These are phyloP conservation scores for Millerozyma acaciae DNA, from an alignment of 805 yeast species.

Conservation along the genomic window DNA sequence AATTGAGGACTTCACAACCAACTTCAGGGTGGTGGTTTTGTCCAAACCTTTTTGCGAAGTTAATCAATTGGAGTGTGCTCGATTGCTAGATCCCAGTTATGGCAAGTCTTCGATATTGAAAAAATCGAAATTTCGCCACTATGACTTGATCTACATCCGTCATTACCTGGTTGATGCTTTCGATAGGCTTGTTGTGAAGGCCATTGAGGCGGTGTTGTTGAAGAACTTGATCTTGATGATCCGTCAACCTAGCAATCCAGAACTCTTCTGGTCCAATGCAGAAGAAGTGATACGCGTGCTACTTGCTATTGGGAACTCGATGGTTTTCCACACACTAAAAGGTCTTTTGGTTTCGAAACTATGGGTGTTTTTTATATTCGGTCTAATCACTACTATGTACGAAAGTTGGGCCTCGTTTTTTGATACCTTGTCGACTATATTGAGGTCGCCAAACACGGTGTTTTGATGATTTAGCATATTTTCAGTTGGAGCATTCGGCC, in stretches of 20 bases:
- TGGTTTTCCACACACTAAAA: conserved; percentile 12
- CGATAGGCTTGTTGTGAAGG: conserved; percentile 4
- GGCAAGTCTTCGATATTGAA: conserved; percentile 5
- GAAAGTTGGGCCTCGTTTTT: conserved; percentile 13
- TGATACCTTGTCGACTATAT: conserved; percentile 4
- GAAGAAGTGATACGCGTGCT: conserved; percentile 12
- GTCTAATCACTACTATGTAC: conserved; percentile 9
- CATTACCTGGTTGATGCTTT: conserved; percentile 8
- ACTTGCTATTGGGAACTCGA: conserved; percentile 15
- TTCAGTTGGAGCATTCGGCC: conserved; percentile 1
- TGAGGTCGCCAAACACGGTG: conserved; percentile 4
- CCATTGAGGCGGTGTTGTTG: conserved; percentile 1
- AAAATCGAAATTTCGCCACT: conserved; percentile 11
- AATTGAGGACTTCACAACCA: conserved; percentile 9
- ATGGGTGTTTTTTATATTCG: conserved; percentile 16
- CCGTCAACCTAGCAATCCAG: conserved; percentile 1
- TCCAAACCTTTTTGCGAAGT: conserved; percentile 13
- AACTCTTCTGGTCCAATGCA: conserved; percentile 8
- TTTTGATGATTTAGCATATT: too few relatives aligned
- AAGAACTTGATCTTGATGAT: neutral
- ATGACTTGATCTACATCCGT: conserved; percentile 16
- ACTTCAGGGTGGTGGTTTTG: conserved; percentile 12
- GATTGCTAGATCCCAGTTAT: conserved; percentile 5
- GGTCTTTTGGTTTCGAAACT: conserved; percentile 14
- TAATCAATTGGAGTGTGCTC: conserved; percentile 9